These are phyloP conservation scores for Aspergillus carbonarius DNA, from an alignment of 2,329 filamentous ascomycete species.

Conservation along the genomic window DNA sequence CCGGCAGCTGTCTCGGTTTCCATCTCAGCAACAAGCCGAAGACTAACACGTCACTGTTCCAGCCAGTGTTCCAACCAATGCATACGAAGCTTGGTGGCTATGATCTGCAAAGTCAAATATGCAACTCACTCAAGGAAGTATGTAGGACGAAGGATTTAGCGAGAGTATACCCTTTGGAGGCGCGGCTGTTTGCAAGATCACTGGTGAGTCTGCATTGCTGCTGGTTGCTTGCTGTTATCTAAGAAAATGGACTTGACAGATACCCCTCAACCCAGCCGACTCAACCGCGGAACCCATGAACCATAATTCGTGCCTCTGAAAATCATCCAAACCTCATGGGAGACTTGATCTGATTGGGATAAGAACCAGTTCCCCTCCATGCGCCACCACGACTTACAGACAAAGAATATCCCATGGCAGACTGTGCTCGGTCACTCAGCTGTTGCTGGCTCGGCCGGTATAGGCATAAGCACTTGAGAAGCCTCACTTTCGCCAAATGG, in stretches of 20 bases:
- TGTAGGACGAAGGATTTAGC: not conserved
- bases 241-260: not conserved
- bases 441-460: not conserved
- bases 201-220: too few species aligned
- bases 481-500: not conserved
- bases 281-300: not conserved
- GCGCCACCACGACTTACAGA: not conserved
- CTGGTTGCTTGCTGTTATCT: too few species aligned
- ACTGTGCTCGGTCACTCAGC: not conserved
- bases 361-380: not conserved
- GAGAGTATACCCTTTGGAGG: too few species aligned
- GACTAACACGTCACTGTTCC: not conserved
- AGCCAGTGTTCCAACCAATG: not conserved
- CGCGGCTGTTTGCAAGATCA: too few species aligned
- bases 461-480: not conserved
- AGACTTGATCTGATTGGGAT: not conserved
- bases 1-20: not conserved
- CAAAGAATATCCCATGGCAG: not conserved
- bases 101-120: not conserved
- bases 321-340: not conserved
- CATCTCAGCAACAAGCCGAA: not conserved
- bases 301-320: not conserved
- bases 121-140: not conserved
- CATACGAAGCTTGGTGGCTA: not conserved
- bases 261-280: not conserved